Conservation (phyloP, 2,329 filamentous ascomycete species). For the Aspergillus luchuensis region DNA sequence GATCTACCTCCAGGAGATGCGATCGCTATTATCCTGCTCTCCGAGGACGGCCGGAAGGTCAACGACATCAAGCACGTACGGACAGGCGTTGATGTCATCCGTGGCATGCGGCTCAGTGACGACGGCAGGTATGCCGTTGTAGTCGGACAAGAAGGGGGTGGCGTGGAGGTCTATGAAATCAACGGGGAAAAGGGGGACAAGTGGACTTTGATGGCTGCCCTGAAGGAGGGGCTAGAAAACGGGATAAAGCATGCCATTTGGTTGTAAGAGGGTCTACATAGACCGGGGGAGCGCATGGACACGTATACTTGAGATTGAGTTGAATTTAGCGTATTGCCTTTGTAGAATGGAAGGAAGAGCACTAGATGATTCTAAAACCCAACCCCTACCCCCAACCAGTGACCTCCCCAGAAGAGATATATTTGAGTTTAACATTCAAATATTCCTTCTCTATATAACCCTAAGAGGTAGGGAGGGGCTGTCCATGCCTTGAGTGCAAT, state of each 20-base stretch:
- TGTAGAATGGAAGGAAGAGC: too few species aligned
- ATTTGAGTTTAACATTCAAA: too few species aligned
- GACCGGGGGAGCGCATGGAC: too few species aligned
- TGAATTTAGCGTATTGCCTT: too few species aligned
- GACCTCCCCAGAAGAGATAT: too few species aligned
- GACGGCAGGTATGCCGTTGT: conserved; percentile 1
- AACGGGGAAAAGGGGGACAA: background rate
- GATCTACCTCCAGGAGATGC: background rate
- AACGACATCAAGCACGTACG: background rate
- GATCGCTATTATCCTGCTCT: conserved; percentile 1
- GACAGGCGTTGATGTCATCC: conserved; percentile 3
- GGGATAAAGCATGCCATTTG: conserved; percentile 4
- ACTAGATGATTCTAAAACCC: too few species aligned
- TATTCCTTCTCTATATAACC: too few species aligned
- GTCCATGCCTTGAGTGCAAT: too few species aligned
- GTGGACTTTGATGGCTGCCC: background rate
- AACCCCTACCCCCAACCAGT: too few species aligned
- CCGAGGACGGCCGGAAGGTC: background rate
- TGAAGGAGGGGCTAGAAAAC: conserved; percentile 3
- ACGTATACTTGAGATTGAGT: too few species aligned
- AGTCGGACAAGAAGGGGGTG: conserved; percentile 1
- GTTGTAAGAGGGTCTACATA: background rate
- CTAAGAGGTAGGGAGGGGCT: too few species aligned
- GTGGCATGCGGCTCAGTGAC: conserved; percentile 6
- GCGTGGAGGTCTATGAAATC: conserved; percentile 4